These are phyloP conservation scores for Eucalyptus victrix DNA, from an alignment of 345 rosid genomes.

Conservation along the genomic window DNA sequence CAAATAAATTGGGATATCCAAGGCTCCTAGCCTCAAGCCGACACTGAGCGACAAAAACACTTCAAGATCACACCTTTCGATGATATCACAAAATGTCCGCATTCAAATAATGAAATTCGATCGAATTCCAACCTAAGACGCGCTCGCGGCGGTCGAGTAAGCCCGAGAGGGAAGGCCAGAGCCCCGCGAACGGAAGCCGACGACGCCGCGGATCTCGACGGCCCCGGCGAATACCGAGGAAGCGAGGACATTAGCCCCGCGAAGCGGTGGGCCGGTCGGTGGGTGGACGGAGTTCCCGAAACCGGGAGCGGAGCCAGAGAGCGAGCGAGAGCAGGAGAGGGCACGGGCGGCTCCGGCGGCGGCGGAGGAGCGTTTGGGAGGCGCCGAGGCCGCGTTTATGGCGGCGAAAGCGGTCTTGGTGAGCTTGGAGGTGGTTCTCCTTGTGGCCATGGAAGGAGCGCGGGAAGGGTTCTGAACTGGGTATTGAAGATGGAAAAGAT, in stretches of 20 bases:
- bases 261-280: fast-evolving
- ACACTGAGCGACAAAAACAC: too few relatives aligned
- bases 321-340: too few relatives aligned
- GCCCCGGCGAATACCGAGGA: not conserved
- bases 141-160: not conserved
- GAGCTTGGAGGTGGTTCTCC: too few relatives aligned
- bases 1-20: not conserved
- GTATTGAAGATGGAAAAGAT: too few relatives aligned
- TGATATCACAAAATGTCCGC: too few relatives aligned
- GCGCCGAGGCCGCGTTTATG: too few relatives aligned
- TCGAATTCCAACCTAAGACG: not conserved
- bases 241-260: not conserved
- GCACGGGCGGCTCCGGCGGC: fast-evolving
- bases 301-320: not conserved
- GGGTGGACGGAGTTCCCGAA: not conserved
- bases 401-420: too few relatives aligned
- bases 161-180: not conserved
- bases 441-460: too few relatives aligned
- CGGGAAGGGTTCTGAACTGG: too few relatives aligned
- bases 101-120: not conserved
- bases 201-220: not conserved
- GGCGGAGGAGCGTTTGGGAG: too few relatives aligned
- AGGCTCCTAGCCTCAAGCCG: too few relatives aligned
- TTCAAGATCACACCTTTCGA: too few relatives aligned
- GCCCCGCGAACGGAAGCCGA: not conserved